Percentiles rank a stretch among this genome's conserved stretches.
Evolutionary conservation across 2,329 filamentous ascomycete species (phyloP).

Genomic region (Podosphaera xanthii): DNA sequence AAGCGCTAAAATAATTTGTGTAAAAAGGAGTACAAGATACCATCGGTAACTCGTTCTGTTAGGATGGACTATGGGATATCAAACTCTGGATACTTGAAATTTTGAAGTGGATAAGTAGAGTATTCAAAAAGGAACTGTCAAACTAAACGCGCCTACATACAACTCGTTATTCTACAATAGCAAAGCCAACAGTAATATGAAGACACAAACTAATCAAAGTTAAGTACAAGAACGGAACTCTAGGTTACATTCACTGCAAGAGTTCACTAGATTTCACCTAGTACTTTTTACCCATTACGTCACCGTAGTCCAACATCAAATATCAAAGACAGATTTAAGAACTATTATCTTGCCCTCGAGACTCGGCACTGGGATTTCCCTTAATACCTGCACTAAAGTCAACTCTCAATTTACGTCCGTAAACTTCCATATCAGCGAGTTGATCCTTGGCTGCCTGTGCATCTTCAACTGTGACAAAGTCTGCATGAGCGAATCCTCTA

Average conservation of each 20-base stretch:
- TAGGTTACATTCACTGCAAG: too few relatives aligned
- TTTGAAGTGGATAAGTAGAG: too few relatives aligned
- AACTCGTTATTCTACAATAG: background rate
- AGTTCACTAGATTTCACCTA: background rate
- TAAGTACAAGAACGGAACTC: too few relatives aligned
- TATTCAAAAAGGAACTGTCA: too few relatives aligned
- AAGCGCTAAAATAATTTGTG: too few relatives aligned
- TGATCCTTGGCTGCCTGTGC: conserved; percentile 35
- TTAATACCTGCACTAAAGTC: conserved; percentile 26
- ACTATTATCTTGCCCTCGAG: too few relatives aligned
- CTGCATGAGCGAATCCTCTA: conserved; percentile 64
- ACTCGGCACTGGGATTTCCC: conserved; percentile 1
- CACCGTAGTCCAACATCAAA: background rate
- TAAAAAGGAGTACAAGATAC: too few relatives aligned
- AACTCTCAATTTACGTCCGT: conserved; percentile 39
- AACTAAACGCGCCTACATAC: too few relatives aligned
- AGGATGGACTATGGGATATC: too few relatives aligned
- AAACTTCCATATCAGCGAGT: conserved; percentile 34
- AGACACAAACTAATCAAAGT: background rate
- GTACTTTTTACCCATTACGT: background rate
- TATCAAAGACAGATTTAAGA: background rate
- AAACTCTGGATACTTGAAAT: too few relatives aligned
- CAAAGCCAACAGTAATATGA: background rate
- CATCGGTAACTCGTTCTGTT: too few relatives aligned
- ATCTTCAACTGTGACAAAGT: conserved; percentile 46